Conservation (phyloP, 2,329 filamentous ascomycete species). For the Daldinia sp. region DNA sequence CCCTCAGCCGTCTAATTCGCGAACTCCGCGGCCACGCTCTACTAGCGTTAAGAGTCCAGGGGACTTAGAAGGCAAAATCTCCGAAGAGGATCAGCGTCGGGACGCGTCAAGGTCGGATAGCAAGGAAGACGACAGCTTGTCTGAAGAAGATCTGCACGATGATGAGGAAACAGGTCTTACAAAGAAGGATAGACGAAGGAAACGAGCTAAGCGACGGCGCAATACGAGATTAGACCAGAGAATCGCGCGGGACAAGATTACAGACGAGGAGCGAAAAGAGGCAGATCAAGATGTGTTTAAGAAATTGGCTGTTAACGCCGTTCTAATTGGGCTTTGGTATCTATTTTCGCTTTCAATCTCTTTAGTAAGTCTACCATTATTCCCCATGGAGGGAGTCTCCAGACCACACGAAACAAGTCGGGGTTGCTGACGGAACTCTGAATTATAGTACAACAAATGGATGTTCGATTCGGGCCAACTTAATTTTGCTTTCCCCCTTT, state of each 20-base stretch:
- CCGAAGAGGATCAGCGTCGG: conserved; percentile 57
- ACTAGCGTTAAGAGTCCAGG: conserved; percentile 49
- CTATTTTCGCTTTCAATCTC: conserved; percentile 94
- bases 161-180: conserved; percentile 93
- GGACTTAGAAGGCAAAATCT: conserved; percentile 60
- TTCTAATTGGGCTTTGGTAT: conserved; percentile 89
- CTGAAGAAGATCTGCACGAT: conserved; percentile 80
- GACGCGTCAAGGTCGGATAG: conserved; percentile 48
- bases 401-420: conserved; percentile 5
- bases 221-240: conserved; percentile 78
- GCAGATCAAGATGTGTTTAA: conserved; percentile 80
- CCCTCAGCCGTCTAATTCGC: conserved; percentile 40
- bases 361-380: conserved; percentile 70
- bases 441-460: conserved; percentile 95
- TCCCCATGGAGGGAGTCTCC: background rate
- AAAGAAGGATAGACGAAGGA: conserved; percentile 75
- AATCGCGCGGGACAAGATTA: conserved; percentile 71
- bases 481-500: conserved; percentile 94
- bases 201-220: conserved; percentile 73
- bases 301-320: conserved; percentile 77
- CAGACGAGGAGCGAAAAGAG: conserved; percentile 78
- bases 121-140: conserved; percentile 66
- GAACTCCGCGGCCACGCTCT: conserved; percentile 46
- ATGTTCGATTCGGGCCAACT: conserved; percentile 91
- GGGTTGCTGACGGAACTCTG: conserved; percentile 46